A percentile compares a stretch with the other conserved stretches of the same genome.
Evolutionary conservation across 768 basidiomycete genomes (phyloP).

Genomic region (Candolleomyces aberdarensis): DNA sequence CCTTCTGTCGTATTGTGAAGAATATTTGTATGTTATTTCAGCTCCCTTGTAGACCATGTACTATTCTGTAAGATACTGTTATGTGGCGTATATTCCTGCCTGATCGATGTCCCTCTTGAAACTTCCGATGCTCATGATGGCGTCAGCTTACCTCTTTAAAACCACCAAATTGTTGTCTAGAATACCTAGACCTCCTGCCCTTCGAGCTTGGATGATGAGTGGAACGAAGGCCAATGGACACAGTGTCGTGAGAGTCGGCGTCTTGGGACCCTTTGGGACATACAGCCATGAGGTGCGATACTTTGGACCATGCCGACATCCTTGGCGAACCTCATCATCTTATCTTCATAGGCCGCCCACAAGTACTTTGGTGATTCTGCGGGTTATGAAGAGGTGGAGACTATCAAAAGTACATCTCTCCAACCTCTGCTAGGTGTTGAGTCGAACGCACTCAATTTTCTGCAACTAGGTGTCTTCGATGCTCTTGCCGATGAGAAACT

Average conservation of each 20-base stretch:
- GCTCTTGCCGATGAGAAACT: conserved; percentile 40
- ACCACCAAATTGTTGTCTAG: too few relatives aligned
- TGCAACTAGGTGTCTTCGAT: conserved; percentile 52
- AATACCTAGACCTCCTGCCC: too few relatives aligned
- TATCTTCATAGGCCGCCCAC: conserved; percentile 34
- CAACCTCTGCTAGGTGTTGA: background rate
- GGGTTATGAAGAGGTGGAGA: conserved; percentile 31
- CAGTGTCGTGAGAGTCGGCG: conserved; percentile 37
- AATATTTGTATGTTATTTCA: too few relatives aligned
- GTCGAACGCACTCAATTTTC: background rate
- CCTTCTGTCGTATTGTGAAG: too few relatives aligned
- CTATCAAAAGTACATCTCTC: conserved; percentile 30
- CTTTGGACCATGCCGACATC: background rate
- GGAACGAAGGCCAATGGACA: background rate
- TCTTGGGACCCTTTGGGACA: conserved; percentile 68
- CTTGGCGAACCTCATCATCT: background rate
- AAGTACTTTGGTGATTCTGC: conserved; percentile 30
- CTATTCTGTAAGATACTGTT: too few relatives aligned
- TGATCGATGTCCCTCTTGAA: too few relatives aligned
- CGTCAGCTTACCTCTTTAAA: too few relatives aligned
- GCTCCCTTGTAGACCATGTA: too few relatives aligned
- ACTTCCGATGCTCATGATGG: too few relatives aligned
- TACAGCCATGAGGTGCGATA: conserved; percentile 55
- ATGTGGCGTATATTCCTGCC: too few relatives aligned
- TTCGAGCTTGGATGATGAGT: too few relatives aligned